Percentiles rank a stretch among this genome's conserved stretches.
Evolutionary conservation across 192 early-diverging fungal genomes (phyloP).

Genomic region (Coemansia sp.): DNA sequence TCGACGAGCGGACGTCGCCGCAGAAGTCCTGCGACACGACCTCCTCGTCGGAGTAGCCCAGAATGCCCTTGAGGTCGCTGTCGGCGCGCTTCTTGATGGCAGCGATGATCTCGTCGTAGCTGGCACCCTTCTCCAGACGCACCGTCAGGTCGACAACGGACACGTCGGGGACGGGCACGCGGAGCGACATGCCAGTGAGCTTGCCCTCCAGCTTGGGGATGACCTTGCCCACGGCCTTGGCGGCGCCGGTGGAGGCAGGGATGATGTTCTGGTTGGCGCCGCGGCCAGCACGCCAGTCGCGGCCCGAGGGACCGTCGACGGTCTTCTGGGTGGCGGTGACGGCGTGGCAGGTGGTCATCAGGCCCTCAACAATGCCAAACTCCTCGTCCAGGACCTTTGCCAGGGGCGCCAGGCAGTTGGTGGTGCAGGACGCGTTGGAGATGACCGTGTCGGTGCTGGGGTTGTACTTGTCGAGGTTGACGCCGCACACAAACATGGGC

Average conservation of each 20-base stretch:
- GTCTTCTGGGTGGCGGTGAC: constrained; percentile 99
- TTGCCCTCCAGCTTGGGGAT: constrained; percentile 92
- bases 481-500: constrained; percentile 97
- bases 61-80: constrained; percentile 79
- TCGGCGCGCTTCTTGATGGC: constrained; percentile 84
- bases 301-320: constrained; percentile 94
- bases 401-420: constrained; percentile 97
- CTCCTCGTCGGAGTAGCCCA: constrained; percentile 91
- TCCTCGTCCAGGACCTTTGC: constrained; percentile 96
- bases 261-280: constrained; percentile 98
- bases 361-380: constrained; percentile 92
- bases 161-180: constrained; percentile 91
- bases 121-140: constrained; percentile 84
- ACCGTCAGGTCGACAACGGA: constrained; percentile 97
- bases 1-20: constrained; percentile 85
- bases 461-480: constrained; percentile 96
- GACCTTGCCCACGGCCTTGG: constrained; percentile 99
- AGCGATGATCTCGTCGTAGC: constrained; percentile 86
- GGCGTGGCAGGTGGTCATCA: constrained; percentile 99
- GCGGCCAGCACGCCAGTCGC: constrained; percentile 98
- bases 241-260: constrained; percentile 95
- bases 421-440: constrained; percentile 99
- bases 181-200: constrained; percentile 98
- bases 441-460: constrained; percentile 73
- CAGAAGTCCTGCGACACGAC: constrained; percentile 95